A percentile compares a stretch with the other conserved stretches of the same genome.
Conservation (phyloP, 2,329 filamentous ascomycete genomes). For the Alternaria sp. region DNA sequence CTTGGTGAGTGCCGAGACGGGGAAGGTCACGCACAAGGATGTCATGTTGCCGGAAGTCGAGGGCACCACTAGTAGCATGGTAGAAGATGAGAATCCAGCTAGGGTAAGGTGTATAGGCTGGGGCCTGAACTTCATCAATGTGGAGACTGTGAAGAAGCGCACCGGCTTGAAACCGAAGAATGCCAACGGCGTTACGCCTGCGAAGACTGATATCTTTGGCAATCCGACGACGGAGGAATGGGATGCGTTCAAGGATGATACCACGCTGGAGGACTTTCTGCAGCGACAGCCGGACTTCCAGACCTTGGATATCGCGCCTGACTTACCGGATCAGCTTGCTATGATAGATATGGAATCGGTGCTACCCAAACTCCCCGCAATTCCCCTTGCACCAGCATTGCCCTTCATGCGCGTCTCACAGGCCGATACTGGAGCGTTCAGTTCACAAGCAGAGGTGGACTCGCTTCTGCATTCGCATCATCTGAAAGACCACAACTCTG, state of each 20-base stretch:
- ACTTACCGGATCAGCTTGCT: conserved; percentile 48
- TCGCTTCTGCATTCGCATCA: conserved; percentile 52
- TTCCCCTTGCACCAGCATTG: conserved; percentile 42
- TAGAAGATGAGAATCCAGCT: conserved; percentile 5
- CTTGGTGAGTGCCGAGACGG: conserved; percentile 78
- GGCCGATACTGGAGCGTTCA: conserved; percentile 45
- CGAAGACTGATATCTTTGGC: conserved; percentile 25
- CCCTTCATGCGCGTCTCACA: conserved; percentile 41
- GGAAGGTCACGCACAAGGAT: conserved; percentile 75
- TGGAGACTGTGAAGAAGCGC: conserved; percentile 51
- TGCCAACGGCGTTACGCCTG: conserved; percentile 12
- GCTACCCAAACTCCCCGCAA: conserved; percentile 48
- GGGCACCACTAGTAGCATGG: not conserved
- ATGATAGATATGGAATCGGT: conserved; percentile 50
- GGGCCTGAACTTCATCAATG: conserved; percentile 62
- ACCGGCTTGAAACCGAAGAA: conserved; percentile 36
- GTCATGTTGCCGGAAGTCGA: conserved; percentile 21
- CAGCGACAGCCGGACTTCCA: conserved; percentile 45
- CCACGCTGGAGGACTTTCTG: conserved; percentile 48
- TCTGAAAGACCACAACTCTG: conserved; percentile 71
- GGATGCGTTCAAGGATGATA: conserved; percentile 43
- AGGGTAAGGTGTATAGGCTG: conserved; percentile 59
- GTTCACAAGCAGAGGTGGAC: conserved; percentile 50
- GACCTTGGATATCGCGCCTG: conserved; percentile 43
- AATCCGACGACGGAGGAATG: conserved; percentile 39